Evolutionary conservation across 1,284 basidiomycete genomes (phyloP).

Genomic region (Ustilago sp.): DNA sequence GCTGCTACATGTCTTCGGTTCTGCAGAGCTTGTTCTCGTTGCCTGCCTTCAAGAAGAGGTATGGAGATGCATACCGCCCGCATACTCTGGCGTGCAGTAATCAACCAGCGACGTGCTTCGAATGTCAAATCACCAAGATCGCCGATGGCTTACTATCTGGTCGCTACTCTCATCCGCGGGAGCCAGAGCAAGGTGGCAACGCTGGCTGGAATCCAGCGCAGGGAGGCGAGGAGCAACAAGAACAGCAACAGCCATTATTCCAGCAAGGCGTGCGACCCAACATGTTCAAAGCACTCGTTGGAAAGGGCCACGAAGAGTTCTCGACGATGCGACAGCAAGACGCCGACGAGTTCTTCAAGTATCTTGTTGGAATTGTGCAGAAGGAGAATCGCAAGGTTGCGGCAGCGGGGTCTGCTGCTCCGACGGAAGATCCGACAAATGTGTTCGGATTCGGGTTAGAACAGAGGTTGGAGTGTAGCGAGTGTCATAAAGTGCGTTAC

Average conservation of each 20-base stretch:
- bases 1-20: constrained; percentile 97
- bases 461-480: constrained; percentile 74
- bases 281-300: constrained; percentile 89
- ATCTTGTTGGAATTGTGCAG: constrained; percentile 80
- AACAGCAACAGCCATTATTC: constrained; percentile 72
- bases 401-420: constrained; percentile 6
- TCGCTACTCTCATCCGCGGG: constrained; percentile 81
- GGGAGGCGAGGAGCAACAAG: constrained; percentile 8
- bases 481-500: constrained; percentile 90
- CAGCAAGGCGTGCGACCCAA: constrained; percentile 87
- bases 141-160: constrained; percentile 93
- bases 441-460: constrained; percentile 85
- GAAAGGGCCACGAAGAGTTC: constrained; percentile 93
- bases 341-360: constrained; percentile 91
- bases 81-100: constrained; percentile 80
- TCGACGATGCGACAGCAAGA: constrained; percentile 97
- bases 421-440: constrained; percentile 74
- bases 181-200: constrained; percentile 14
- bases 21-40: constrained; percentile 88
- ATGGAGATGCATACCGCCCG: constrained; percentile 74
- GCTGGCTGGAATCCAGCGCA: constrained; percentile 15
- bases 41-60: constrained; percentile 81
- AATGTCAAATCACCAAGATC: constrained; percentile 94
- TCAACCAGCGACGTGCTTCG: constrained; percentile 83
- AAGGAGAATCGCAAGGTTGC: constrained; percentile 65